These are phyloP conservation scores for Letharia columbiana DNA, from an alignment of 495 filamentous ascomycete genomes.

Conservation along the genomic window DNA sequence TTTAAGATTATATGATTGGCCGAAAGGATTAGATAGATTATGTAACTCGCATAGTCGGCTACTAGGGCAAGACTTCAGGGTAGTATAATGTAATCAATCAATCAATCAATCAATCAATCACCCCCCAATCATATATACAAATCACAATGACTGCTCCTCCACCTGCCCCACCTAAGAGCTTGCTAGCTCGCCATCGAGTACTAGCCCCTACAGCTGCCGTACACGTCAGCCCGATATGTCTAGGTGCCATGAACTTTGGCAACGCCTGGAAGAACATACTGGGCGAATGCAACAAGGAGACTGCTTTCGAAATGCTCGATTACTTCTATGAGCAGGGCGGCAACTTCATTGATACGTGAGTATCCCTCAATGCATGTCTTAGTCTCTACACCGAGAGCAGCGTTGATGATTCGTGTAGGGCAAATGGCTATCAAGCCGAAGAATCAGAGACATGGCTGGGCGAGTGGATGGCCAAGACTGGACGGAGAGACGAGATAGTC, in stretches of 20 bases:
- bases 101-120: too few species aligned
- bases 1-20: too few species aligned
- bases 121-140: neutral
- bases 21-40: too few species aligned
- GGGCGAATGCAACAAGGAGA: constrained; percentile 42
- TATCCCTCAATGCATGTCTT: neutral
- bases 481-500: constrained; percentile 56
- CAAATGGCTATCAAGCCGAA: constrained; percentile 49
- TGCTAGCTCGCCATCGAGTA: constrained; percentile 51
- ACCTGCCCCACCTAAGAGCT: constrained; percentile 33
- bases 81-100: too few species aligned
- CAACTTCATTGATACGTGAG: constrained; percentile 45
- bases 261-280: constrained; percentile 43
- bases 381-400: neutral
- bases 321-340: constrained; percentile 41
- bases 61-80: too few species aligned
- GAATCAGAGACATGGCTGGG: constrained; percentile 52
- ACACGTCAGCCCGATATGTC: constrained; percentile 50
- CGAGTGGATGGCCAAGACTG: constrained; percentile 48
- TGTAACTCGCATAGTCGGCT: too few species aligned
- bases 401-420: constrained; percentile 2
- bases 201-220: constrained; percentile 51
- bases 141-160: neutral
- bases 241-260: constrained; percentile 59
- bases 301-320: constrained; percentile 45